Evolutionary conservation across 2,329 filamentous ascomycete species (phyloP).

Genomic region (Aspergillus uvarum): DNA sequence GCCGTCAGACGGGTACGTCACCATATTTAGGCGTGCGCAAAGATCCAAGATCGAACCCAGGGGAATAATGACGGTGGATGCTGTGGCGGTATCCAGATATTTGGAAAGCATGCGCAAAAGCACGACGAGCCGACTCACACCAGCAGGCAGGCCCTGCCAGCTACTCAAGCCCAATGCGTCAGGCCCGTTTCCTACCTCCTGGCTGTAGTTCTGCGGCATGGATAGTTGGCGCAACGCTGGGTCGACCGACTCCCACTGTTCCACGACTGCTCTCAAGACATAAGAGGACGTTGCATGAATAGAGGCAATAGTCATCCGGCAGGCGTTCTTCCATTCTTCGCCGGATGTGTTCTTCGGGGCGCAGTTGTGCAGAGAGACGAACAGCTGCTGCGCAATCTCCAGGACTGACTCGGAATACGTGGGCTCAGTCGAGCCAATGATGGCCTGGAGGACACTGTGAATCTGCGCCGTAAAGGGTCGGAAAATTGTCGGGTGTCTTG

Average conservation of each 20-base stretch:
- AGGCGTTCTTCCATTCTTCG: constrained; percentile 73
- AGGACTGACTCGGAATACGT: constrained; percentile 56
- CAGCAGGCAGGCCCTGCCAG: constrained; percentile 75
- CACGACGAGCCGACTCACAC: constrained; percentile 66
- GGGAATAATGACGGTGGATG: constrained; percentile 64
- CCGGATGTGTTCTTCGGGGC: constrained; percentile 74
- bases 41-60: constrained; percentile 68
- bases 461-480: constrained; percentile 73
- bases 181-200: constrained; percentile 36
- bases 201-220: constrained; percentile 38
- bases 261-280: constrained; percentile 74
- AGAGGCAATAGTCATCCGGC: constrained; percentile 61
- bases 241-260: constrained; percentile 74
- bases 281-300: constrained; percentile 72
- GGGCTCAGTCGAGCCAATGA: constrained; percentile 62
- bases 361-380: constrained; percentile 73
- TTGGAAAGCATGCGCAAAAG: constrained; percentile 65
- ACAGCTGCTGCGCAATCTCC: constrained; percentile 61
- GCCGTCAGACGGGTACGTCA: constrained; percentile 54
- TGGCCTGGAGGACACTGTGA: constrained; percentile 57
- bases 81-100: constrained; percentile 64
- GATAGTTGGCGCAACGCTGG: constrained; percentile 36
- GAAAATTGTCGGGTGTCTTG: constrained; percentile 80
- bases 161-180: constrained; percentile 55
- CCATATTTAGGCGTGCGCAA: constrained; percentile 66